Conservation (phyloP, 1,284 basidiomycete genomes). For the Cutaneotrichosporon sp. region DNA sequence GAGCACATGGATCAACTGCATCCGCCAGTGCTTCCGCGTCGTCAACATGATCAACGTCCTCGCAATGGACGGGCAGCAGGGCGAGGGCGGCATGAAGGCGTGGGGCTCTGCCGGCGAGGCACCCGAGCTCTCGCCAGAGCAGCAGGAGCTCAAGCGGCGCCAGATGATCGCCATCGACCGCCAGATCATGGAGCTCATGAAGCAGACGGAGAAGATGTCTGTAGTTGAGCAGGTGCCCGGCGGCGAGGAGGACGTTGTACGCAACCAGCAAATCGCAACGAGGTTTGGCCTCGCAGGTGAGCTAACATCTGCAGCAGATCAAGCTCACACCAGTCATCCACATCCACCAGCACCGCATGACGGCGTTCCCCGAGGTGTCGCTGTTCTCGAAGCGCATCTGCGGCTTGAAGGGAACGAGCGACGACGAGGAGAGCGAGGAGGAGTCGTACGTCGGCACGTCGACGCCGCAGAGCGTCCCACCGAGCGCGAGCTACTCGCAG, state of each 20-base stretch:
- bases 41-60: conserved; percentile 45
- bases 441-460: background rate
- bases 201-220: conserved; percentile 43
- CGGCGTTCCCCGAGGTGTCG: conserved; percentile 54
- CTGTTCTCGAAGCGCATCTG: conserved; percentile 52
- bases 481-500: conserved; percentile 6
- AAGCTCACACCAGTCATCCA: conserved; percentile 35
- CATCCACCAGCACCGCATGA: conserved; percentile 52
- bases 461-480: conserved; percentile 9
- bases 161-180: conserved; percentile 46
- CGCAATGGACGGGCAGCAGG: background rate
- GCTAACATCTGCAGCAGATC: background rate
- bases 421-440: conserved; percentile 13
- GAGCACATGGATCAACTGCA: conserved; percentile 48
- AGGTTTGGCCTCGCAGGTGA: conserved; percentile 42
- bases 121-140: conserved; percentile 2
- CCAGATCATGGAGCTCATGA: conserved; percentile 45
- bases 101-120: conserved; percentile 4
- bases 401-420: conserved; percentile 30
- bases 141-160: conserved; percentile 12
- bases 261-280: conserved; percentile 50
- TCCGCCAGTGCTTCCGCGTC: conserved; percentile 41
- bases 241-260: conserved; percentile 53
- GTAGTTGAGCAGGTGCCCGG: conserved; percentile 51
- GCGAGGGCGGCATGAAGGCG: conserved; percentile 1